A percentile compares a stretch with the other conserved stretches of the same genome.
These are phyloP conservation scores for Teunomyces tritomae DNA, from an alignment of 805 yeast species.

Conservation along the genomic window DNA sequence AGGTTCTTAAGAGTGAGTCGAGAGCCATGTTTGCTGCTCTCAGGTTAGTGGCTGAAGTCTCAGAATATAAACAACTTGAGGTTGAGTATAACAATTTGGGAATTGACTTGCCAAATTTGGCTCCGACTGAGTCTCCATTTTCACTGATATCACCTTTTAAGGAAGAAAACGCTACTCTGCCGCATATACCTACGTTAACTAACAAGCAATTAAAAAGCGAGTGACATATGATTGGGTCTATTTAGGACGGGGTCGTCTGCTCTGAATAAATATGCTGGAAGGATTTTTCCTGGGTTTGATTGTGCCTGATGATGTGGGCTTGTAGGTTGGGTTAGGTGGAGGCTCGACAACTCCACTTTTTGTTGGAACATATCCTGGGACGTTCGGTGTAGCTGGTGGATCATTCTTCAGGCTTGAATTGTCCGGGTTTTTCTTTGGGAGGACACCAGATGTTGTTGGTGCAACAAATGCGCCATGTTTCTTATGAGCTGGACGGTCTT, in stretches of 20 bases:
- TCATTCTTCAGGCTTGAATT: background rate
- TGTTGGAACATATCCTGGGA: background rate
- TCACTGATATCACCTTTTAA: background rate
- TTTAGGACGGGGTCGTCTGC: slow-evolving; percentile 9
- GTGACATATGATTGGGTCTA: slow-evolving; percentile 1
- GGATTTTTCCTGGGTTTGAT: slow-evolving; percentile 3
- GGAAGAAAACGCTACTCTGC: background rate
- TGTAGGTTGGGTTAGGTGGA: background rate
- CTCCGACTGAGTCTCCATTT: background rate
- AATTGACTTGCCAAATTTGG: background rate
- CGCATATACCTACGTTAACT: background rate
- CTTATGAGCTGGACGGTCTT: background rate
- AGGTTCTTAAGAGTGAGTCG: slow-evolving; percentile 20
- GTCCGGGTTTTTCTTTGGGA: background rate
- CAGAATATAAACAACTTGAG: background rate
- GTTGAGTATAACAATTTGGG: background rate
- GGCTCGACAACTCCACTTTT: background rate
- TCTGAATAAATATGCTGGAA: slow-evolving; percentile 15
- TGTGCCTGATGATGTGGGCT: slow-evolving; percentile 8
- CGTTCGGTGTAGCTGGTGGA: too few relatives aligned
- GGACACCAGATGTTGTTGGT: background rate
- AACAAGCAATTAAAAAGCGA: slow-evolving; percentile 2
- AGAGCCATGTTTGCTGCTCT: slow-evolving; percentile 16
- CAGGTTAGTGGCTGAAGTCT: background rate
- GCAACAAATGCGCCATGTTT: background rate